phyloP scores from a whole-genome alignment of 352 stramenopile genomes.

The Discostella stelligera region DNA sequence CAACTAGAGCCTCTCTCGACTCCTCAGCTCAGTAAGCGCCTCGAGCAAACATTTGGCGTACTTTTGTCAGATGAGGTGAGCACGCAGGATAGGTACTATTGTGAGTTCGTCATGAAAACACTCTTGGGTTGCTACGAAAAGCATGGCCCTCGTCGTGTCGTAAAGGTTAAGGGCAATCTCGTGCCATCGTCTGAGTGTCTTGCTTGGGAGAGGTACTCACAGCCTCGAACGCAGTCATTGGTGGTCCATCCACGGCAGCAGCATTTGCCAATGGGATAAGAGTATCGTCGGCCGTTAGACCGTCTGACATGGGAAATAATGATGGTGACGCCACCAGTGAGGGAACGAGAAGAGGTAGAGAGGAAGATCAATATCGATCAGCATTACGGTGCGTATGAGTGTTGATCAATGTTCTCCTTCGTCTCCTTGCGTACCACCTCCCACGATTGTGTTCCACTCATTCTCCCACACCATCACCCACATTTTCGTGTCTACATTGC shows the following conservation, averaged over 20 bases:
- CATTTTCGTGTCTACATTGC: neutral
- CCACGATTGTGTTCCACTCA: neutral
- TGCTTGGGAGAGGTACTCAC: slow-evolving; percentile 69
- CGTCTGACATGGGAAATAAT: slow-evolving; percentile 4
- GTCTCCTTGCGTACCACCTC: neutral
- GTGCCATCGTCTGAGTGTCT: slow-evolving; percentile 28
- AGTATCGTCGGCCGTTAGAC: neutral
- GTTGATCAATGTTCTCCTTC: neutral
- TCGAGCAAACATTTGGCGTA: slow-evolving; percentile 56
- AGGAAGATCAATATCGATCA: slow-evolving; percentile 5
- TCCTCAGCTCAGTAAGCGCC: slow-evolving; percentile 52
- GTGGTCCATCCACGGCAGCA: slow-evolving; percentile 75
- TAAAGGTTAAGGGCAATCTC: slow-evolving; percentile 29
- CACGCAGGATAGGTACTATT: slow-evolving; percentile 24
- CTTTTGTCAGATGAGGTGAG: slow-evolving; percentile 27
- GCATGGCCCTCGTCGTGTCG: slow-evolving; percentile 32
- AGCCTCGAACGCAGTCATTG: slow-evolving; percentile 79
- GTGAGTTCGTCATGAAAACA: slow-evolving; percentile 53
- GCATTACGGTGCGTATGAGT: slow-evolving; percentile 16
- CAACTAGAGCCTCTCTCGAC: slow-evolving; percentile 69
- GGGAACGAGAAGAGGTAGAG: neutral
- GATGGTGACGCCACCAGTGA: neutral
- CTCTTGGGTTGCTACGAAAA: slow-evolving; percentile 56
- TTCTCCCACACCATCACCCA: neutral
- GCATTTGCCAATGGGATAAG: slow-evolving; percentile 63